Conservation (phyloP, 345 rosid species). For the Kernera saxatilis region DNA sequence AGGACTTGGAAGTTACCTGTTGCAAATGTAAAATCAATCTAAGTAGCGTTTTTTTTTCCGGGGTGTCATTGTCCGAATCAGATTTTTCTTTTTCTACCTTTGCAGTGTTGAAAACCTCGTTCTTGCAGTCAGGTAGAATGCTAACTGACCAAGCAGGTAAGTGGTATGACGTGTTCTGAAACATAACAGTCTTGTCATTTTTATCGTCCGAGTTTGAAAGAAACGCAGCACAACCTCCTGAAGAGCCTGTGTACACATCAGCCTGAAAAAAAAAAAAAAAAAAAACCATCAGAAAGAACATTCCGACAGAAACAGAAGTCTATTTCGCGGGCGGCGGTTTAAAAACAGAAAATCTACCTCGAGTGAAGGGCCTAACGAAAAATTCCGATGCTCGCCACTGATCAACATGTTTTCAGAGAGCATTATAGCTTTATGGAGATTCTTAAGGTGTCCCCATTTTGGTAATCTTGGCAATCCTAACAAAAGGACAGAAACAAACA, state of each 20-base stretch:
- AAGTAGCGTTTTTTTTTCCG: neutral
- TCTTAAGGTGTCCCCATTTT: constrained; percentile 93
- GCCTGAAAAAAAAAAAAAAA: constrained; percentile 38
- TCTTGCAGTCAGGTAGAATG: constrained; percentile 90
- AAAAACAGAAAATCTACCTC: constrained; percentile 45
- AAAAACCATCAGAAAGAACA: constrained; percentile 23
- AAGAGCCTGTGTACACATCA: constrained; percentile 56
- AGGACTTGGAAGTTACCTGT: constrained; percentile 67
- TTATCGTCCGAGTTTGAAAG: constrained; percentile 73
- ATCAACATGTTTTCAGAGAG: constrained; percentile 64
- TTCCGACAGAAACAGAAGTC: neutral
- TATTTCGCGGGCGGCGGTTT: neutral
- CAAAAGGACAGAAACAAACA: constrained; percentile 12
- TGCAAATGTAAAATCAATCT: neutral
- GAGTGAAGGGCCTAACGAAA: constrained; percentile 56
- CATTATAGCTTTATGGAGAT: constrained; percentile 78
- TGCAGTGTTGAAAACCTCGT: constrained; percentile 71
- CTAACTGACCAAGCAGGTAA: constrained; percentile 98
- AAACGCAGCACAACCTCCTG: constrained; percentile 79
- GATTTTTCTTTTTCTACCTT: constrained; percentile 40
- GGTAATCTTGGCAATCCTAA: constrained; percentile 85
- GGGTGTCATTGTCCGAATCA: neutral
- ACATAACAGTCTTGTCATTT: constrained; percentile 52
- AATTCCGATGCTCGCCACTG: constrained; percentile 41
- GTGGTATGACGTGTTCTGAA: constrained; percentile 53